Percentiles rank a stretch among this genome's conserved stretches.
These are phyloP conservation scores for Arachnomyces sp. DNA, from an alignment of 2,329 filamentous ascomycete genomes.

Conservation along the genomic window DNA sequence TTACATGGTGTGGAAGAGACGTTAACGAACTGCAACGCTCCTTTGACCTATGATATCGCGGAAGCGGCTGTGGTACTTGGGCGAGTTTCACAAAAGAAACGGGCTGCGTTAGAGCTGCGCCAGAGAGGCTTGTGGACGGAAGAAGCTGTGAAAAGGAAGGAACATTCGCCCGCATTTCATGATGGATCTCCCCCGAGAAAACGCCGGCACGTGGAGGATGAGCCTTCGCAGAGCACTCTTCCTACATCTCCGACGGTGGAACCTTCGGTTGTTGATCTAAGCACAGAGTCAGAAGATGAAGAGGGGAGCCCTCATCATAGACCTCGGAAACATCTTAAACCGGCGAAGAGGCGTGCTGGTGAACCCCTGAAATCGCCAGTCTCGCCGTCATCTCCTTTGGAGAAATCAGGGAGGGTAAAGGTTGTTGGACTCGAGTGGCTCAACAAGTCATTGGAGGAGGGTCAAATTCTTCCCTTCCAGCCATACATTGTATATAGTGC, in stretches of 20 bases:
- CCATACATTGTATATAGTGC: conserved; percentile 48
- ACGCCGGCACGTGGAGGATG: conserved; percentile 16
- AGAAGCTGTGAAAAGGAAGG: conserved; percentile 16
- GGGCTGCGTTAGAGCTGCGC: conserved; percentile 72
- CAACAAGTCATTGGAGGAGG: conserved; percentile 37
- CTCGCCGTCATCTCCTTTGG: not conserved
- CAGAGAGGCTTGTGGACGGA: conserved; percentile 52
- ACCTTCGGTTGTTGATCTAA: conserved; percentile 21
- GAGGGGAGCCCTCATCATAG: conserved; percentile 9
- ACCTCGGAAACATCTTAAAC: conserved; percentile 8
- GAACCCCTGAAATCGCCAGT: not conserved
- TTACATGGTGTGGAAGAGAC: conserved; percentile 57
- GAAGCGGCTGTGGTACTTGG: conserved; percentile 71
- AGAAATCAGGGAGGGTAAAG: conserved; percentile 17
- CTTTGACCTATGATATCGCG: conserved; percentile 61
- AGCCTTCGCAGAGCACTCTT: not conserved
- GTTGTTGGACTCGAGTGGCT: conserved; percentile 52
- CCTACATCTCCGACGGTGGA: conserved; percentile 1
- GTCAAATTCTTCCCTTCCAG: conserved; percentile 38
- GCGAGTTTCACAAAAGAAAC: conserved; percentile 59
- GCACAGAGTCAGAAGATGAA: conserved; percentile 25
- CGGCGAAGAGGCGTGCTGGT: not conserved
- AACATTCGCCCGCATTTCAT: not conserved
- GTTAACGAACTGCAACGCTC: conserved; percentile 48
- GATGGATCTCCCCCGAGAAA: conserved; percentile 19